Percentiles rank a stretch among this genome's conserved stretches.
phyloP scores from a whole-genome alignment of 129 eudicot genomes.

The Flaveria linearis region DNA sequence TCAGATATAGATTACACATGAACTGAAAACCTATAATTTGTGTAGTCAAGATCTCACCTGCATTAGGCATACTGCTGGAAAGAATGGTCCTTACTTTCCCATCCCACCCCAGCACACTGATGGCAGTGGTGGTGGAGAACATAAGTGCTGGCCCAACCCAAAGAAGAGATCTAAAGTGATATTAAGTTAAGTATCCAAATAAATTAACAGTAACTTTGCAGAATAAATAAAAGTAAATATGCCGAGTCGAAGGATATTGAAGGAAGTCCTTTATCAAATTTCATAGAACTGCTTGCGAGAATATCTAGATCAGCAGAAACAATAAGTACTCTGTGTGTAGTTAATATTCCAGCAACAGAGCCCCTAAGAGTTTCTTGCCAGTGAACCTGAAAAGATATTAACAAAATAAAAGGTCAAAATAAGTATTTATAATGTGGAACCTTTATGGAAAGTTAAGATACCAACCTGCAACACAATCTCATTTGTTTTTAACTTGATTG shows the following conservation, averaged over 20 bases:
- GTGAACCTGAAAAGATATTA: conserved; percentile 64
- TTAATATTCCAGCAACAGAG: conserved; percentile 89
- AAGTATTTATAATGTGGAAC: not conserved
- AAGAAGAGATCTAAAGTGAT: conserved; percentile 88
- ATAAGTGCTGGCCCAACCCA: conserved; percentile 99
- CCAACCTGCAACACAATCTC: conserved; percentile 93
- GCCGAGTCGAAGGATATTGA: conserved; percentile 70
- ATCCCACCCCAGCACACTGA: conserved; percentile 97
- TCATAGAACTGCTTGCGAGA: conserved; percentile 66
- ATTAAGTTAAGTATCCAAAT: conserved; percentile 49
- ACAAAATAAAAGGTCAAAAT: not conserved
- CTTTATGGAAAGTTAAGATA: conserved; percentile 19
- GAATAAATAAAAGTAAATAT: conserved; percentile 13
- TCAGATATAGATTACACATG: conserved; percentile 10
- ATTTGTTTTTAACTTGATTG: conserved; percentile 78
- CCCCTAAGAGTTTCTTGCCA: conserved; percentile 99
- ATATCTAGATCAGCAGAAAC: conserved; percentile 85
- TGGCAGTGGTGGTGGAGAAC: conserved; percentile 86
- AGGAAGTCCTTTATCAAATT: conserved; percentile 94
- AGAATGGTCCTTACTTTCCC: conserved; percentile 95
- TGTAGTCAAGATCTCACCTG: conserved; percentile 54
- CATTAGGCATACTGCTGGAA: conserved; percentile 85
- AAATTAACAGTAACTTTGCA: conserved; percentile 8
- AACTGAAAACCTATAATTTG: not conserved
- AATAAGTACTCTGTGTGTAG: conserved; percentile 85